Base-by-base conservation (phyloP, 768 basidiomycete genomes). In the Rhodosporidiobolus odoratus region DNA sequence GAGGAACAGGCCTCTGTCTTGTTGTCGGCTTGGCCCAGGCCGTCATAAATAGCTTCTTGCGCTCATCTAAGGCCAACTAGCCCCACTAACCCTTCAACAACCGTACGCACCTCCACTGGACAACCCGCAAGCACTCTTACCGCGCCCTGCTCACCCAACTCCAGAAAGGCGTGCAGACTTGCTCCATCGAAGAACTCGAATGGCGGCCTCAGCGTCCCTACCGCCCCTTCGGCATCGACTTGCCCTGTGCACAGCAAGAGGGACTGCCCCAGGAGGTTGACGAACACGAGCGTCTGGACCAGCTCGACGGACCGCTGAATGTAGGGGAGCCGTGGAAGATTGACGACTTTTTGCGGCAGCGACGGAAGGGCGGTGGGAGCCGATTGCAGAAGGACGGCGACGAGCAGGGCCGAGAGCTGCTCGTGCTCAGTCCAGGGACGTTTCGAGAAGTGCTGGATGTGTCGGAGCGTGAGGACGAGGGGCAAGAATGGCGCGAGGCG, bases 281-380 rank as follows among this genome's bases (percentile, higher is more conserved):
- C 23, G 21, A 21, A 21, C 1, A 64, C 58, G 58, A 69, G 68
- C 9, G 62, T 56, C 35, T 40, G 34, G 13, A 60, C 41, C 34
- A 69, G 68, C 58, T 59, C 58, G n/a, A 41, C 63, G 15, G 30
- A 27, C 34, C 35, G 57, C n/a, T 69, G 68, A 23, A 69, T 65
- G 34, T 10, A 21, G 13, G 56, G 48, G 32, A 54, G 60, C 16
- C 27, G 5, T n/a, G 10, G 15, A 19, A 35, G 38, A 21, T 12
- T 10, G 25, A n/a, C 7, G 32, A 61, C 8, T n/a, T n/a, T n/a
- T n/a, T n/a, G n/a, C n/a, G 37, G 38, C 9, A 13, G 58, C n/a
- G 32, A 43, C n/a, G 53, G 15, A 32, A 13, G 12, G 17, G 21
- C 41, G 57, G 53, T 23, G 47, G n/a, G 57, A 50, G n/a, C 32